phyloP scores from a whole-genome alignment of 495 filamentous ascomycete species.

The Rhypophila decipiens region DNA sequence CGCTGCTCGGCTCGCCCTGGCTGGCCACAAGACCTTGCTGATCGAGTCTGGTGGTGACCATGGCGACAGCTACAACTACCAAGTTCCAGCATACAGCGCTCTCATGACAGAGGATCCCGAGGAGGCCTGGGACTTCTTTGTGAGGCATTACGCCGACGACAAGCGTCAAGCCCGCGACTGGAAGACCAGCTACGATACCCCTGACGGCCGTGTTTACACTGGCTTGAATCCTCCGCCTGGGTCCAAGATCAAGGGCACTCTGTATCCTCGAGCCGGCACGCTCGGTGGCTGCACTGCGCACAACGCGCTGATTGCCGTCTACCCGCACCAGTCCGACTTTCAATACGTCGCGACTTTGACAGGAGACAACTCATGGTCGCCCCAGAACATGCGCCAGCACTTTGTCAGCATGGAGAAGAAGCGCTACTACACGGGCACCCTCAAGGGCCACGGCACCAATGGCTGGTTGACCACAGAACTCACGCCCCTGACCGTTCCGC shows the following conservation, averaged over 20 bases:
- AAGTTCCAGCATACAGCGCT: constrained; percentile 19
- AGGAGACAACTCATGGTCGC: constrained; percentile 41
- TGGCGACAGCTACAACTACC: constrained; percentile 25
- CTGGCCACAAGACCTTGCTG: constrained; percentile 51
- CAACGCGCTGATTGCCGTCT: constrained; percentile 39
- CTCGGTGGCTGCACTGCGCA: constrained; percentile 47
- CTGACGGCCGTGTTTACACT: constrained; percentile 26
- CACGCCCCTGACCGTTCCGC: constrained; percentile 40
- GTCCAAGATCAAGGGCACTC: constrained; percentile 35
- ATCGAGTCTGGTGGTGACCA: constrained; percentile 56
- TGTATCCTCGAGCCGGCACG: constrained; percentile 42
- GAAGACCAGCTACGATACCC: constrained; percentile 34
- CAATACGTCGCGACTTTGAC: constrained; percentile 40
- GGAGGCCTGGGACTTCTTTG: constrained; percentile 40
- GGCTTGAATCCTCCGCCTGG: constrained; percentile 36
- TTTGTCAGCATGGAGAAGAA: constrained; percentile 48
- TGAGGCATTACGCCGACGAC: constrained; percentile 38
- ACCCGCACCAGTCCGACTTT: constrained; percentile 39
- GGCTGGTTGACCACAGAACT: constrained; percentile 52
- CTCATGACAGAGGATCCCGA: constrained; percentile 23
- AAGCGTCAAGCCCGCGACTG: constrained; percentile 29
- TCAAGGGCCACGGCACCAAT: constrained; percentile 48
- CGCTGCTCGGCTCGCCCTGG: constrained; percentile 53
- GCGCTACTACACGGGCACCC: constrained; percentile 39
- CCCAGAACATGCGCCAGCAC: constrained; percentile 43